phyloP scores from a whole-genome alignment of 371 early-diverging fungal species.

The Conidiobolus incongruus region DNA sequence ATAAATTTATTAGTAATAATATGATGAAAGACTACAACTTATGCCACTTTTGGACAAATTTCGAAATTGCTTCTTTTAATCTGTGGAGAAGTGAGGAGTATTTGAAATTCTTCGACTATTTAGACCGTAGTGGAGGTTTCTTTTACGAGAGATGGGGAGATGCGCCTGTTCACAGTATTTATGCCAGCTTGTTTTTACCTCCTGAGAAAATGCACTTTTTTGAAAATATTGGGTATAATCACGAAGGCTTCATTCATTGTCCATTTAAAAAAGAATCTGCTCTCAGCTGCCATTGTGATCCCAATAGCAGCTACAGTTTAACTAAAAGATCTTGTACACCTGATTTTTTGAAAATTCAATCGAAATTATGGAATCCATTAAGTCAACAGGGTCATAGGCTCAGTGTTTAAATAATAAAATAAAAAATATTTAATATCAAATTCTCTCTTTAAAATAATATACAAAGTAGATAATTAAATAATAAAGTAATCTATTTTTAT shows the following conservation, averaged over 20 bases:
- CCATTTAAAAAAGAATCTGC: background rate
- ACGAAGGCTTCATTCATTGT: conserved; percentile 1
- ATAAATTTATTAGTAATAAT: too few species aligned
- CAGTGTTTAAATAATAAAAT: too few species aligned
- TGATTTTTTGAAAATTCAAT: too few species aligned
- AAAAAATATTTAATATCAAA: too few species aligned
- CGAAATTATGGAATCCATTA: too few species aligned
- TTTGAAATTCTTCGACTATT: conserved; percentile 5
- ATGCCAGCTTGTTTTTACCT: conserved; percentile 15
- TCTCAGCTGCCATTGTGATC: too few species aligned
- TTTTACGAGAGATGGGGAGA: conserved; percentile 34
- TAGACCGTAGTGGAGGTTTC: conserved; percentile 9
- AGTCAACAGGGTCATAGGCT: too few species aligned
- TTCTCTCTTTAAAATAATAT: too few species aligned
- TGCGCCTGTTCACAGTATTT: conserved; percentile 26
- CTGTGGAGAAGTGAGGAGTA: conserved; percentile 1
- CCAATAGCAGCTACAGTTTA: too few species aligned
- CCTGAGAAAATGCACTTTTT: conserved; percentile 17
- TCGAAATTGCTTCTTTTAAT: conserved; percentile 4
- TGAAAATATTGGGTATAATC: conserved; percentile 20
- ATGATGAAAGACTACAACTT: background rate
- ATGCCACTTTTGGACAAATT: conserved; percentile 8
- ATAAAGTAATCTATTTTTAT: too few species aligned
- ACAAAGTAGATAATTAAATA: too few species aligned
- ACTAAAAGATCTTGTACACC: too few species aligned